Percentiles rank a stretch among this genome's conserved stretches.
Evolutionary conservation across 352 stramenopile genomes (phyloP).

Genomic region (Phytophthora sojae): DNA sequence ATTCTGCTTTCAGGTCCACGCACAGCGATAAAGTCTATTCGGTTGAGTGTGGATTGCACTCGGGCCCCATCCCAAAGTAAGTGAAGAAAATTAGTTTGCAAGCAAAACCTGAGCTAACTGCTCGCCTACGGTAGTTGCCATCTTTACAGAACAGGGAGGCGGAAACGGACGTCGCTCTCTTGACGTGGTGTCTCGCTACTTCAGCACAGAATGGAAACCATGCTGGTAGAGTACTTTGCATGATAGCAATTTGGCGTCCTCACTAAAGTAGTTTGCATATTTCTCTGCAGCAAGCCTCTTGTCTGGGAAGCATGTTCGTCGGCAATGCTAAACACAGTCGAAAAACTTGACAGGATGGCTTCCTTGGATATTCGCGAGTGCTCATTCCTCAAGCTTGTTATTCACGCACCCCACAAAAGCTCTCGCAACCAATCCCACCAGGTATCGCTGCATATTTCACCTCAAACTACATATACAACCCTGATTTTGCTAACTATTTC

Average conservation of each 20-base stretch:
- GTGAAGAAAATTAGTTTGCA: background rate
- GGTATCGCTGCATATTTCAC: constrained; percentile 17
- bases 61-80: constrained; percentile 28
- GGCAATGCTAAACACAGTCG: constrained; percentile 1
- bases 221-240: constrained; percentile 32
- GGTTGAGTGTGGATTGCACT: constrained; percentile 6
- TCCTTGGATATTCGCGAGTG: constrained; percentile 26
- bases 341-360: constrained; percentile 14
- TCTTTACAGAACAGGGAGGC: constrained; percentile 22
- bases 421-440: constrained; percentile 20
- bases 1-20: constrained; percentile 35
- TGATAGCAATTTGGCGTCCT: background rate
- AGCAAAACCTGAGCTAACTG: background rate
- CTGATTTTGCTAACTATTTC: background rate
- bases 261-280: background rate
- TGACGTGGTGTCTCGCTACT: constrained; percentile 45
- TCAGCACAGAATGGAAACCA: constrained; percentile 34
- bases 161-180: background rate
- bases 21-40: constrained; percentile 18
- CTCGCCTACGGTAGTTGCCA: constrained; percentile 13
- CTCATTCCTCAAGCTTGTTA: constrained; percentile 45
- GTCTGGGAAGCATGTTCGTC: constrained; percentile 8
- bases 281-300: constrained; percentile 15
- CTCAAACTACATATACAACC: background rate
- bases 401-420: constrained; percentile 18